These are phyloP conservation scores for Termitomyces bulborhizus DNA, from an alignment of 768 basidiomycete species.

Conservation along the genomic window DNA sequence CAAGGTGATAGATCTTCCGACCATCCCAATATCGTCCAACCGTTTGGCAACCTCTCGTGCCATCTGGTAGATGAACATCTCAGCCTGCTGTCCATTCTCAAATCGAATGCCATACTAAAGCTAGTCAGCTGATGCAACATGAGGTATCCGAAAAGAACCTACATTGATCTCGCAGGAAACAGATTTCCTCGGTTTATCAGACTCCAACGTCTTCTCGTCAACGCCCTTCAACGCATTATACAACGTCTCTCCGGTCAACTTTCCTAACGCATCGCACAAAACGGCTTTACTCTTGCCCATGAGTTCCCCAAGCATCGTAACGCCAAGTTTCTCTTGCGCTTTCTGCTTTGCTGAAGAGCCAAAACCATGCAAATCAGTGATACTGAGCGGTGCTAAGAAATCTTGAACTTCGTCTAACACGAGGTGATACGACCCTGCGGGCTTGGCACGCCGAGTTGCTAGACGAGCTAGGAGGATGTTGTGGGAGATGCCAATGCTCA, in stretches of 20 bases:
- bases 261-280: slow-evolving; percentile 73
- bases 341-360: slow-evolving; percentile 73
- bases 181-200: slow-evolving; percentile 81
- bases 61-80: slow-evolving; percentile 71
- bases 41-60: slow-evolving; percentile 71
- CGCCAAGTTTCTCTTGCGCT: slow-evolving; percentile 72
- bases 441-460: slow-evolving; percentile 88
- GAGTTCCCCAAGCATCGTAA: slow-evolving; percentile 64
- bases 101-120: slow-evolving; percentile 93
- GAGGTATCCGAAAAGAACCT: slow-evolving; percentile 22
- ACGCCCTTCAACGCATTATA: slow-evolving; percentile 81
- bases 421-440: slow-evolving; percentile 81
- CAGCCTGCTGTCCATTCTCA: slow-evolving; percentile 73
- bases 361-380: slow-evolving; percentile 84
- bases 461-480: slow-evolving; percentile 92
- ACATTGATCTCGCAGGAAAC: slow-evolving; percentile 96
- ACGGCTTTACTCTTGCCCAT: slow-evolving; percentile 52
- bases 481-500: slow-evolving; percentile 87
- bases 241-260: slow-evolving; percentile 75
- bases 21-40: slow-evolving; percentile 60
- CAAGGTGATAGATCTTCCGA: slow-evolving; percentile 72
- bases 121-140: not conserved
- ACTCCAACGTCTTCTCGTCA: slow-evolving; percentile 75
- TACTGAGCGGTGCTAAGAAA: slow-evolving; percentile 62
- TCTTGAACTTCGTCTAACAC: slow-evolving; percentile 40